phyloP scores from a whole-genome alignment of 345 rosid species.

The Moricandia moricandioides region DNA sequence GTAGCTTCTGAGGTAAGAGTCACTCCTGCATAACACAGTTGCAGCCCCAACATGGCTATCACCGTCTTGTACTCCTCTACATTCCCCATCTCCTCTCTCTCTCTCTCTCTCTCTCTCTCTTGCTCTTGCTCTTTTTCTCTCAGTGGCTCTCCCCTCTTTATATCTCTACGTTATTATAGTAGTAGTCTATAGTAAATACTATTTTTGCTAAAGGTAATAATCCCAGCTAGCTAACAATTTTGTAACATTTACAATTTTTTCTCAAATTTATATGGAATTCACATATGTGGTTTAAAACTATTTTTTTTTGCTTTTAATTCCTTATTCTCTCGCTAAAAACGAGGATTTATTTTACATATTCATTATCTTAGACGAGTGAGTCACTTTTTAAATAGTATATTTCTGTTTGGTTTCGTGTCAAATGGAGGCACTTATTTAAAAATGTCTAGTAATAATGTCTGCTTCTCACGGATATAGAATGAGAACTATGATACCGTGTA shows the following conservation, averaged over 20 bases:
- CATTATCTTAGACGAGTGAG: neutral
- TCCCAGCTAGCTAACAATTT: neutral
- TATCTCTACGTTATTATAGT: neutral
- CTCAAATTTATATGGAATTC: neutral
- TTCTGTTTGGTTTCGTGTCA: neutral
- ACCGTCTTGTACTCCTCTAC: slow-evolving; percentile 38
- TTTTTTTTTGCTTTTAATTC: too few relatives aligned
- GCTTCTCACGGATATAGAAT: neutral
- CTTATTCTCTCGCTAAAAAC: neutral
- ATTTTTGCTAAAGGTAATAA: neutral
- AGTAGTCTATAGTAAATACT: neutral
- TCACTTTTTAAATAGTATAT: neutral
- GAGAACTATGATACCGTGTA: neutral
- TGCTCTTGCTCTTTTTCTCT: neutral
- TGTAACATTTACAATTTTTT: neutral
- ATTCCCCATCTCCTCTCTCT: slow-evolving; percentile 25
- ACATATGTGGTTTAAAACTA: neutral
- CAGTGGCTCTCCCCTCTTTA: neutral
- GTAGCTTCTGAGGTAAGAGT: slow-evolving; percentile 35
- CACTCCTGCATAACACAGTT: slow-evolving; percentile 36
- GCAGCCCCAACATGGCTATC: slow-evolving; percentile 38
- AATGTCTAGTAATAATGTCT: neutral
- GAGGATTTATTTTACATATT: neutral
- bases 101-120: neutral
- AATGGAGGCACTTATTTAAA: neutral